A percentile compares a stretch with the other conserved stretches of the same genome.
Conservation (phyloP, 2,329 filamentous ascomycete species). For the Sarocladium brachiariae region DNA sequence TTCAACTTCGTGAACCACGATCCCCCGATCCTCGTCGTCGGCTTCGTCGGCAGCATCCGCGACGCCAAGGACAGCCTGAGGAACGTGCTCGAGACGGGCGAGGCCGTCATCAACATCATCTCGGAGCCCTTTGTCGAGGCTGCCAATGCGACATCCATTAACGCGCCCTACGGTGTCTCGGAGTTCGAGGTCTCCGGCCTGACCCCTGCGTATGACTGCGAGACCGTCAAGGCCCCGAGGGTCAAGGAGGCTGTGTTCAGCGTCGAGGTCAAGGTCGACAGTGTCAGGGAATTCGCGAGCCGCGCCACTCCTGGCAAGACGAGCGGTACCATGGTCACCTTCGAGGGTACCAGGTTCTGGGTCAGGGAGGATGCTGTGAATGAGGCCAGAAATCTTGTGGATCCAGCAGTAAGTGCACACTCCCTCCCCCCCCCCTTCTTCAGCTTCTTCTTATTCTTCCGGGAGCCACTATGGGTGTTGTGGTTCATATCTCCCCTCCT, state of each 20-base stretch:
- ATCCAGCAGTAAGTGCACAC: slow-evolving; percentile 51
- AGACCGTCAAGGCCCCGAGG: slow-evolving; percentile 61
- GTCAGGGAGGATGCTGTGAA: slow-evolving; percentile 82
- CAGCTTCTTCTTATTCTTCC: slow-evolving; percentile 10
- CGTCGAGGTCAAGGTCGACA: slow-evolving; percentile 73
- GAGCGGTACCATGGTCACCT: slow-evolving; percentile 64
- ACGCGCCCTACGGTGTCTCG: slow-evolving; percentile 67
- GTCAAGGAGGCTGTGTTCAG: slow-evolving; percentile 79
- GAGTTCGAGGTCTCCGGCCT: slow-evolving; percentile 79
- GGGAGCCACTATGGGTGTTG: not conserved
- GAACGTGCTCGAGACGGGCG: slow-evolving; percentile 63
- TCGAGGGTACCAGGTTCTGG: slow-evolving; percentile 87
- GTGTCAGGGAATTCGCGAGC: slow-evolving; percentile 71
- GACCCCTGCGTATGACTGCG: slow-evolving; percentile 57
- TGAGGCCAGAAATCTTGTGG: slow-evolving; percentile 65
- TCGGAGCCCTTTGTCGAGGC: slow-evolving; percentile 80
- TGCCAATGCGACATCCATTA: slow-evolving; percentile 72
- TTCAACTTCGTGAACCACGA: slow-evolving; percentile 80
- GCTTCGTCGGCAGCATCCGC: slow-evolving; percentile 37
- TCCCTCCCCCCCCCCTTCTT: slow-evolving; percentile 4
- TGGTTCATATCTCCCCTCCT: not conserved
- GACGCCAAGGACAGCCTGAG: slow-evolving; percentile 54
- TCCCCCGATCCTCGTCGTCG: slow-evolving; percentile 71
- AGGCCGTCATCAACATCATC: slow-evolving; percentile 85
- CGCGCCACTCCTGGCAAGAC: slow-evolving; percentile 63